Conservation (phyloP, 257 asterid species). For the Salvia rosmarinus region DNA sequence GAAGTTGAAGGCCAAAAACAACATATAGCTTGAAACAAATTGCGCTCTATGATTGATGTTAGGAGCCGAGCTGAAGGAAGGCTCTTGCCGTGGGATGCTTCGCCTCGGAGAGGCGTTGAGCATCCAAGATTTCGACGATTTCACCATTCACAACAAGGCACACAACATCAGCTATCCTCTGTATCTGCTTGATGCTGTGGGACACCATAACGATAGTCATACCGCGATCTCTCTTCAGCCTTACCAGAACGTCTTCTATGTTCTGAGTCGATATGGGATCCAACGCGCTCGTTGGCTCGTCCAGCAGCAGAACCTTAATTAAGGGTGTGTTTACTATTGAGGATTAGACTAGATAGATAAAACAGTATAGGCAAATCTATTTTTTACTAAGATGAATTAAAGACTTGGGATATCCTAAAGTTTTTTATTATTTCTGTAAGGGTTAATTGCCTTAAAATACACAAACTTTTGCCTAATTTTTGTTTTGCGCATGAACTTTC, state of each 20-base stretch:
- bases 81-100: conserved; percentile 23
- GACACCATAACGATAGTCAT: conserved; percentile 25
- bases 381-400: too few species aligned
- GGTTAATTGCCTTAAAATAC: too few species aligned
- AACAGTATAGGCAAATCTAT: too few species aligned
- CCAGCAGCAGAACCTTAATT: conserved; percentile 27
- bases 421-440: too few species aligned
- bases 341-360: too few species aligned
- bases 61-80: conserved; percentile 21
- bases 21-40: too few species aligned
- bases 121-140: conserved; percentile 16
- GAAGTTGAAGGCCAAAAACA: too few species aligned
- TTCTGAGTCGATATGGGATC: conserved; percentile 29
- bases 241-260: conserved; percentile 27
- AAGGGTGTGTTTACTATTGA: too few species aligned
- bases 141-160: conserved; percentile 24
- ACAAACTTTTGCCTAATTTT: too few species aligned
- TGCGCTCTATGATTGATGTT: neutral
- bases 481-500: too few species aligned
- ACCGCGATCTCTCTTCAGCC: conserved; percentile 10
- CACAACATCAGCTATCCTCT: conserved; percentile 33
- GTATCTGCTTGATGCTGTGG: conserved; percentile 30
- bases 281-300: conserved; percentile 34
- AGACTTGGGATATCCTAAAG: too few species aligned
- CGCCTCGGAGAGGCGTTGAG: conserved; percentile 9